Conservation (phyloP, 1,284 basidiomycete genomes). For the Schizophyllum amplum region DNA sequence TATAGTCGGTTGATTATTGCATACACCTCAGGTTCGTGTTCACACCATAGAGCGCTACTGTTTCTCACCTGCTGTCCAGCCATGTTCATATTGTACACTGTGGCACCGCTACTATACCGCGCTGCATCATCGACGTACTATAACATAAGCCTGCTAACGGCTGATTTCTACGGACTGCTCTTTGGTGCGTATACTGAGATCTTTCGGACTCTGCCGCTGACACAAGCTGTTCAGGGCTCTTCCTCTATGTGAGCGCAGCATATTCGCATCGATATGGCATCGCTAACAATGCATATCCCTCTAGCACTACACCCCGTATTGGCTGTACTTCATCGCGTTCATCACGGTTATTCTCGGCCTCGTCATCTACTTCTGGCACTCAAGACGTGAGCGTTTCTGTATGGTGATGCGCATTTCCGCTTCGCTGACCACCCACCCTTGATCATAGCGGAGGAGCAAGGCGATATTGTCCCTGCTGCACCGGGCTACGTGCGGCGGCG, state of each 20-base stretch:
- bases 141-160: slow-evolving; percentile 75
- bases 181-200: slow-evolving; percentile 46
- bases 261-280: slow-evolving; percentile 3
- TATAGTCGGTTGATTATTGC: slow-evolving; percentile 66
- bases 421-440: slow-evolving; percentile 7
- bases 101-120: slow-evolving; percentile 78
- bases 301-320: slow-evolving; percentile 72
- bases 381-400: slow-evolving; percentile 51
- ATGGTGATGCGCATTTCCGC: background rate
- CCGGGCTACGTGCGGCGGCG: slow-evolving; percentile 45
- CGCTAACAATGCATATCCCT: slow-evolving; percentile 4
- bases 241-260: slow-evolving; percentile 47
- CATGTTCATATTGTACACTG: slow-evolving; percentile 78
- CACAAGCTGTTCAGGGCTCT: slow-evolving; percentile 37
- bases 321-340: slow-evolving; percentile 78
- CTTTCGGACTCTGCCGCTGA: background rate
- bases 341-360: slow-evolving; percentile 62
- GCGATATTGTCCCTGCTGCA: slow-evolving; percentile 49
- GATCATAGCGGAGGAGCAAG: slow-evolving; percentile 65
- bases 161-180: slow-evolving; percentile 79
- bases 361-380: slow-evolving; percentile 76
- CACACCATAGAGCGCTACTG: background rate
- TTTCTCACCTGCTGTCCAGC: slow-evolving; percentile 28
- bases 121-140: slow-evolving; percentile 77
- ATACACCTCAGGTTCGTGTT: slow-evolving; percentile 53